phyloP scores from a whole-genome alignment of 106 monocot genomes.

The Acorus calamus region DNA sequence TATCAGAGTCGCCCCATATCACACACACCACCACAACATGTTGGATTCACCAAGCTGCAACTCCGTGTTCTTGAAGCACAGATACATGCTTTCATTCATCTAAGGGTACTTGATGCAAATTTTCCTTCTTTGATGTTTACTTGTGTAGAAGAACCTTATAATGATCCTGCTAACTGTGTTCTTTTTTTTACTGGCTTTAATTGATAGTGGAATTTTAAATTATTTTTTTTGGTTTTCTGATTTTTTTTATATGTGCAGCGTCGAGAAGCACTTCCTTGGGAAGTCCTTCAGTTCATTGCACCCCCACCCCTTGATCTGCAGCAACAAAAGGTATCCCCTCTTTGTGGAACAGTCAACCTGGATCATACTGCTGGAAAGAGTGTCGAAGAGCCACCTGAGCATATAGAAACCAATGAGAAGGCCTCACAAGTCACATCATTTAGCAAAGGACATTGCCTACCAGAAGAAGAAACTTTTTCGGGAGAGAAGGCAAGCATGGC shows the following conservation, averaged over 20 bases:
- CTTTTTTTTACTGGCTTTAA: too few relatives aligned
- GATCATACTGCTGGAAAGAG: constrained; percentile 20
- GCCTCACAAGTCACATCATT: constrained; percentile 12
- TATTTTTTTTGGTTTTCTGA: neutral
- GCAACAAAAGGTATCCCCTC: constrained; percentile 23
- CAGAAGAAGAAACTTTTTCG: constrained; percentile 37
- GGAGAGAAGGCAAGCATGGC: constrained; percentile 23
- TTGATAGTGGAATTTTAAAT: too few relatives aligned
- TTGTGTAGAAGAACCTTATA: too few relatives aligned
- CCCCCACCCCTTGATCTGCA: constrained; percentile 57
- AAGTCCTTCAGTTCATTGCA: constrained; percentile 73
- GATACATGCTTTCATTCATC: constrained; percentile 83
- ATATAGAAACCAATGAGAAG: constrained; percentile 25
- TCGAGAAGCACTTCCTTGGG: constrained; percentile 76
- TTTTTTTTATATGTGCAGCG: constrained; percentile 28
- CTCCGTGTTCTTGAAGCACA: constrained; percentile 96
- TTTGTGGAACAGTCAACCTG: constrained; percentile 14
- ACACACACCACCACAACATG: constrained; percentile 20
- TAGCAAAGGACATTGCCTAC: constrained; percentile 20
- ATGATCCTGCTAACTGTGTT: too few relatives aligned
- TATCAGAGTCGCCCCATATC: constrained; percentile 14
- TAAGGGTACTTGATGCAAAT: constrained; percentile 37
- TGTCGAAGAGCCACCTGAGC: constrained; percentile 35
- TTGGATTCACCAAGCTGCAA: constrained; percentile 83
- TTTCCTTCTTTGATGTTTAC: too few relatives aligned